Percentiles rank a stretch among this genome's conserved stretches.
These are phyloP conservation scores for Malus hybrid DNA, from an alignment of 331 rosid species.

Conservation along the genomic window DNA sequence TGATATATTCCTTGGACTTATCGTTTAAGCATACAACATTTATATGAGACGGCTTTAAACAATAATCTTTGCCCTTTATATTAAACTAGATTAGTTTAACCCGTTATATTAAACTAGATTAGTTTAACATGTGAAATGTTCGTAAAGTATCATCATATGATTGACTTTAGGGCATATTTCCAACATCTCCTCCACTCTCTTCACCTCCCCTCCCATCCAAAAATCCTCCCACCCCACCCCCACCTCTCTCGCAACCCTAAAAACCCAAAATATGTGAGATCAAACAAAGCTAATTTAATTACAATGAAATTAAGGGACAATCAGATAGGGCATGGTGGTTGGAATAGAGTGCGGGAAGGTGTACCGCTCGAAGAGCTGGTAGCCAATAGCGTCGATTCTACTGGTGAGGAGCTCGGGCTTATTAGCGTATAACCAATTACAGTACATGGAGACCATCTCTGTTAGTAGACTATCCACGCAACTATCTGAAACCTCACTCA, in stretches of 20 bases:
- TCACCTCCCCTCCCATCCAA: too few relatives aligned
- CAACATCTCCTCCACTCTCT: too few relatives aligned
- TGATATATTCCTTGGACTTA: too few relatives aligned
- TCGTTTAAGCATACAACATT: too few relatives aligned
- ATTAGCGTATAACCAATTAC: conserved; percentile 77
- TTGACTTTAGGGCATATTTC: too few relatives aligned
- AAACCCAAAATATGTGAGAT: neutral
- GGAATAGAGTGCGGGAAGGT: neutral
- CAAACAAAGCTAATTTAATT: neutral
- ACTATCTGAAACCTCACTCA: conserved; percentile 83
- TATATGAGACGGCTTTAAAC: too few relatives aligned
- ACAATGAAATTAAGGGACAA: neutral
- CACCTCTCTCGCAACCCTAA: neutral
- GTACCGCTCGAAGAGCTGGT: conserved; percentile 93
- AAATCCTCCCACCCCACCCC: too few relatives aligned
- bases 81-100: too few relatives aligned
- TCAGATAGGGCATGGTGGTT: neutral
- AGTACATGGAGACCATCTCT: conserved; percentile 86
- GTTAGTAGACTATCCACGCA: conserved; percentile 79
- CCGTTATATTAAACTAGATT: too few relatives aligned
- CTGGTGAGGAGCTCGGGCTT: conserved; percentile 97
- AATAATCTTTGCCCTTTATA: too few relatives aligned
- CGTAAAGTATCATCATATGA: too few relatives aligned
- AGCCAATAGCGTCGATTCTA: conserved; percentile 93
- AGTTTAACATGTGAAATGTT: too few relatives aligned